Evolutionary conservation across 805 yeast genomes (phyloP).

Genomic region (Cyberlindnera mrakii): DNA sequence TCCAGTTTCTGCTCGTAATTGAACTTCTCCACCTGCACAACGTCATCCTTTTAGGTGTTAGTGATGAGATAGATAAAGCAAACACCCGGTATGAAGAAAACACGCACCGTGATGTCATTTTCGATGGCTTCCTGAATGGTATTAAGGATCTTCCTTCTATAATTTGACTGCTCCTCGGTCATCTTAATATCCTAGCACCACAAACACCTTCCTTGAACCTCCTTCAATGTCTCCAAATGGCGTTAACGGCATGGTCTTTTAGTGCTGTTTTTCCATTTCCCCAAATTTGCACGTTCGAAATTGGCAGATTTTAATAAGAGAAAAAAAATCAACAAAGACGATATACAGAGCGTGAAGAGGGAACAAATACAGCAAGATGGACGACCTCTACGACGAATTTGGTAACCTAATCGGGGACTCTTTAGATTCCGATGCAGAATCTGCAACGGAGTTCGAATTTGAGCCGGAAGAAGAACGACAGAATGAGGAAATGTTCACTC

Average conservation of each 20-base stretch:
- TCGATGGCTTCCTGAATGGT: constrained; percentile 19
- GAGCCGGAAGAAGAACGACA: constrained; percentile 13
- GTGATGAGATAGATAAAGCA: neutral
- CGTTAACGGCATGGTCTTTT: no score
- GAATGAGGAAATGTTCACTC: constrained; percentile 21
- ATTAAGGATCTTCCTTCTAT: constrained; percentile 8
- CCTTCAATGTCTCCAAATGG: no score
- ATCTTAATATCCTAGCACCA: no score
- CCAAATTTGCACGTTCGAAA: no score
- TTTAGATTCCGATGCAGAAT: constrained; percentile 41
- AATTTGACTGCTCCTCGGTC: neutral
- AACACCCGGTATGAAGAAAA: neutral
- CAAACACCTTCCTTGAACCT: no score
- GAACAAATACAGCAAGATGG: neutral
- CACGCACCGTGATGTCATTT: constrained; percentile 18
- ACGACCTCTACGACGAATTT: constrained; percentile 29
- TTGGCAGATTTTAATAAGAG: no score
- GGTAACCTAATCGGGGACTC: constrained; percentile 61
- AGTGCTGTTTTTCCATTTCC: no score
- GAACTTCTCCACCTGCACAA: constrained; percentile 55
- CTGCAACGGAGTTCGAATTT: constrained; percentile 16
- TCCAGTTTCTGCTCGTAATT: constrained; percentile 67
- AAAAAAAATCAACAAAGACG: no score
- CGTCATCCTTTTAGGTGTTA: constrained; percentile 18
- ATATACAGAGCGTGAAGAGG: no score